A percentile compares a stretch with the other conserved stretches of the same genome.
Evolutionary conservation across 106 monocot species (phyloP).

Genomic region (Dioscorea zingiberensis): DNA sequence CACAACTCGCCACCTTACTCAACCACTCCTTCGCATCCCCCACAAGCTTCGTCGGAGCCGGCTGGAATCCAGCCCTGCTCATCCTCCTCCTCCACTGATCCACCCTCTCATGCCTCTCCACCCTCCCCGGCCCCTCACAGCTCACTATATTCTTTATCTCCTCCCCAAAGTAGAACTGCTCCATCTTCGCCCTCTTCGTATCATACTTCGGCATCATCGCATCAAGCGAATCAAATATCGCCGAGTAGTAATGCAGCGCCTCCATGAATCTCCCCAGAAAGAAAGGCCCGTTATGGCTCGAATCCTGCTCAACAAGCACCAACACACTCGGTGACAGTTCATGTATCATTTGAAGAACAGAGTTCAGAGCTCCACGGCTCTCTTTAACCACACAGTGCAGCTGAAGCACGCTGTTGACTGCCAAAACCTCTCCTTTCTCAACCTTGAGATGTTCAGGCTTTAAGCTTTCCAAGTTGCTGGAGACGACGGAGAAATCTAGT

Average conservation of each 20-base stretch:
- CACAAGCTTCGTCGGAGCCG: background rate
- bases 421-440: background rate
- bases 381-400: background rate
- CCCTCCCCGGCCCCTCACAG: background rate
- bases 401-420: background rate
- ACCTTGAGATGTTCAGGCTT: background rate
- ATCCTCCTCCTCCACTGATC: conserved; percentile 3
- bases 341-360: background rate
- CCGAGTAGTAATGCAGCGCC: conserved; percentile 10
- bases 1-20: background rate
- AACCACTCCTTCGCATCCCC: background rate
- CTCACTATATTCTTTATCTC: background rate
- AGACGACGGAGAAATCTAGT: background rate
- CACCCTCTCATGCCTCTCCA: conserved; percentile 1
- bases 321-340: background rate
- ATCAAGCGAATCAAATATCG: conserved; percentile 9
- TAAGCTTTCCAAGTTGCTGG: background rate
- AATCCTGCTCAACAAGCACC: conserved; percentile 14
- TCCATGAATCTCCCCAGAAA: conserved; percentile 10
- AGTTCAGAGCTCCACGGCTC: background rate
- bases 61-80: background rate
- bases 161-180: conserved; percentile 1
- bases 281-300: conserved; percentile 8
- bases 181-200: conserved; percentile 3
- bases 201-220: background rate